Evolutionary conservation across 2,329 filamentous ascomycete genomes (phyloP), one percentile per base, ranked within the genome.

Genomic region (Samsoniella hepiali): DNA sequence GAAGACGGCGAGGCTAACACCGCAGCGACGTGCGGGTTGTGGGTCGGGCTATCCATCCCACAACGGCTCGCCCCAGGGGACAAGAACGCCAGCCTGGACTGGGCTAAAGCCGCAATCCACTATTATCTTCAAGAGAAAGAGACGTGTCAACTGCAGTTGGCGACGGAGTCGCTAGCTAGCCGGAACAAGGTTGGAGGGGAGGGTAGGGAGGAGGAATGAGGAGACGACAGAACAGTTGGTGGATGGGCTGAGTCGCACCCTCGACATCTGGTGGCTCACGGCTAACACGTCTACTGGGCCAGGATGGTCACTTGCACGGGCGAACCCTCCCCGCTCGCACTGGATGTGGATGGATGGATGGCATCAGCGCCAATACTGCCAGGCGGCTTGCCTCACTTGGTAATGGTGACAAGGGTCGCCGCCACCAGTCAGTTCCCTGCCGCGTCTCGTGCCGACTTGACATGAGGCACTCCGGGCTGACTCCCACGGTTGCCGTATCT

Each of bases 91-190:
- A 53, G 58, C 17, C 58, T 59, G 34, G 57, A 31, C 34, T 40
- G 17, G 45, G 45, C 40, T 45, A 15, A 31, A 50, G 49, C 36
- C 38, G 42, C 49, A 54, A n/a, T 36, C 58, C 58, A 38, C 58
- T 32, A 36, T 59, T 17, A 45, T 53, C 47, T 44, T 22, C 44
- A 27, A 45, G 27, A 57, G 40, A 44, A 50, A 49, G 31, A 49
- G 56, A 58, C 56, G 32, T 58, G 56, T 58, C 56, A 58, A 49
- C 56, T 58, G 53, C 38, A 13, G 38, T 13, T 42, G 56, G 44
- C 44, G 56, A 31, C 51, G 36, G 53, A 11, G 32, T 49, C 32
- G 29, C 17, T 5, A 58, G 44, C 56, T 17, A 36, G 29, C 27
- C 3, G 11, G 17, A 13, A 11, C 32, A 29, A 5, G 27, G 56